These are phyloP conservation scores for Hirschfeldia incana DNA, from an alignment of 345 rosid species.

Conservation along the genomic window DNA sequence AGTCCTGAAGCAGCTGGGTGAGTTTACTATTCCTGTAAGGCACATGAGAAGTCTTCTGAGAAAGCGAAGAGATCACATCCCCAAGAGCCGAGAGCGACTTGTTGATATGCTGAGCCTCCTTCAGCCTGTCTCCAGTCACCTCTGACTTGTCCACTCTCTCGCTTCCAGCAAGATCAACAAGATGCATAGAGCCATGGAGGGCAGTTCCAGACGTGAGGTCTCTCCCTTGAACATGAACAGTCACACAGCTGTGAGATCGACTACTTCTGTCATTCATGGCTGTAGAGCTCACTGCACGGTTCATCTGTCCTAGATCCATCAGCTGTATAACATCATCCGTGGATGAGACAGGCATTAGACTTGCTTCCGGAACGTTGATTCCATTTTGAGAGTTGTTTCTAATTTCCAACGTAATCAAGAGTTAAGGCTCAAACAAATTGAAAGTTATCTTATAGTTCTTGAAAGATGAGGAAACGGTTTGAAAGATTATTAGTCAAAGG, in stretches of 20 bases:
- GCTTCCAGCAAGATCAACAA: conserved; percentile 50
- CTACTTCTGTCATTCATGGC: conserved; percentile 96
- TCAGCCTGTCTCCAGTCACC: background rate
- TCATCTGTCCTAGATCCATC: conserved; percentile 76
- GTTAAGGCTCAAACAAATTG: conserved; percentile 40
- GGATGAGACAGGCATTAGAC: conserved; percentile 68
- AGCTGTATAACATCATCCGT: conserved; percentile 74
- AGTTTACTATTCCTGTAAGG: background rate
- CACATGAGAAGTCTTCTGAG: background rate
- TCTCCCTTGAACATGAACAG: conserved; percentile 90
- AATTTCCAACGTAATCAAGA: conserved; percentile 66
- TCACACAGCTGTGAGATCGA: conserved; percentile 95
- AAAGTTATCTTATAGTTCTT: conserved; percentile 1
- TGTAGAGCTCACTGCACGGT: conserved; percentile 82
- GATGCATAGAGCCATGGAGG: conserved; percentile 85
- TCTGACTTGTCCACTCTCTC: background rate
- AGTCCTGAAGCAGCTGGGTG: background rate
- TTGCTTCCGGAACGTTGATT: conserved; percentile 91
- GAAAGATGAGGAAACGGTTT: conserved; percentile 2
- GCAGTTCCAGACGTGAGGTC: conserved; percentile 68
- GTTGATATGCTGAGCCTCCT: background rate
- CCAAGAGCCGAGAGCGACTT: background rate
- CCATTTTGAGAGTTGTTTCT: conserved; percentile 87
- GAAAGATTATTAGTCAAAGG: conserved; percentile 43
- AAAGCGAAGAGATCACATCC: conserved; percentile 22